Conservation (phyloP, 805 yeast genomes). For the Pichia nakasei region DNA sequence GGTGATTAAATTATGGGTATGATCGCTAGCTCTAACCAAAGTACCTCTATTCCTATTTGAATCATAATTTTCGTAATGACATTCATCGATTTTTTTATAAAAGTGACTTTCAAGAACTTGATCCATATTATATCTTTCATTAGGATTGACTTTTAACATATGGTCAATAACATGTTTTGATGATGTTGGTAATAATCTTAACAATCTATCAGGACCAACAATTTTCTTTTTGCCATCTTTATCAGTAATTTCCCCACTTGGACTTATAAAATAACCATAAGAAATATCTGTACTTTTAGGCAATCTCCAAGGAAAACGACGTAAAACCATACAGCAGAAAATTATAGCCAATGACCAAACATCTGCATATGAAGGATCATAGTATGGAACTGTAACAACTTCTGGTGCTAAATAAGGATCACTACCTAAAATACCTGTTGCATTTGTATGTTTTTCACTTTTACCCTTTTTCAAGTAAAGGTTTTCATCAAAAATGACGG, state of each 20-base stretch:
- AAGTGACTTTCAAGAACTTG: conserved; percentile 52
- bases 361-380: conserved; percentile 85
- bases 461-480: conserved; percentile 1
- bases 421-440: conserved; percentile 86
- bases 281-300: conserved; percentile 75
- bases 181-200: conserved; percentile 61
- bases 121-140: conserved; percentile 47
- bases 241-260: conserved; percentile 18
- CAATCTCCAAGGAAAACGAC: conserved; percentile 92
- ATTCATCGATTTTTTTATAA: conserved; percentile 45
- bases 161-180: conserved; percentile 51
- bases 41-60: conserved; percentile 11
- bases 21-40: conserved; percentile 30
- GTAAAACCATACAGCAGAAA: conserved; percentile 80
- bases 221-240: conserved; percentile 18
- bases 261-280: conserved; percentile 52
- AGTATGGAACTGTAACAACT: conserved; percentile 45
- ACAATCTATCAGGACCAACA: conserved; percentile 62
- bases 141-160: conserved; percentile 59
- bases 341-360: conserved; percentile 93
- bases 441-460: conserved; percentile 36
- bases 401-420: conserved; percentile 97
- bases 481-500: conserved; percentile 56
- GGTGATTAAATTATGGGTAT: conserved; percentile 59
- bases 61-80: conserved; percentile 30